phyloP scores from a whole-genome alignment of 495 filamentous ascomycete species.

The Oidiodendron maius region DNA sequence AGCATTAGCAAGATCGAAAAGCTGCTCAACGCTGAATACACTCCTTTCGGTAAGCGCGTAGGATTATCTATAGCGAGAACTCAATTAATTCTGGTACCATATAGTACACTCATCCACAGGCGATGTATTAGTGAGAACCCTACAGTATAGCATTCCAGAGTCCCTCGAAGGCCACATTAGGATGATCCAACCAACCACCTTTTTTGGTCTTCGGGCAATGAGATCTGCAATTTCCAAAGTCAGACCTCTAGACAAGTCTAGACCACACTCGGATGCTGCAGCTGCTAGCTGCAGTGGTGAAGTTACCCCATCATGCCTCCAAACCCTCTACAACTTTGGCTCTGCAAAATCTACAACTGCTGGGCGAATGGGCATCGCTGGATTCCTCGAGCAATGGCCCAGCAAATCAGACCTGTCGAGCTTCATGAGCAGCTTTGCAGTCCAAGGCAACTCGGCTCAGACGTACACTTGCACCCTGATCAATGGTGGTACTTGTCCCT shows the following conservation, averaged over 20 bases:
- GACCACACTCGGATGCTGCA: background rate
- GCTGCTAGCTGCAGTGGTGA: conserved; percentile 16
- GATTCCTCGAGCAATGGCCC: conserved; percentile 19
- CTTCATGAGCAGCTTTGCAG: conserved; percentile 48
- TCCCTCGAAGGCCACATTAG: conserved; percentile 52
- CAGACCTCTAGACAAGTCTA: background rate
- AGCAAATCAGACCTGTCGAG: conserved; percentile 14
- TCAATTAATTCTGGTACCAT: conserved; percentile 1
- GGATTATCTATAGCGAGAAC: background rate
- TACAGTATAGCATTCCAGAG: conserved; percentile 46
- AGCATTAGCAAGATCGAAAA: conserved; percentile 19
- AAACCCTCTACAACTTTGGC: conserved; percentile 19
- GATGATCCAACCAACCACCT: conserved; percentile 63
- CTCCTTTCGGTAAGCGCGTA: conserved; percentile 14
- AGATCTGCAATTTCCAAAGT: conserved; percentile 13
- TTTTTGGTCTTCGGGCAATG: conserved; percentile 36
- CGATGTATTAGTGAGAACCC: conserved; percentile 19
- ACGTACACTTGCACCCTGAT: conserved; percentile 58
- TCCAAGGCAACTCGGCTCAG: conserved; percentile 31
- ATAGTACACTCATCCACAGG: conserved; percentile 10
- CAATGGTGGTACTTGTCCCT: conserved; percentile 53
- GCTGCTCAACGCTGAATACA: conserved; percentile 17
- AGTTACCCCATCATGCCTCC: conserved; percentile 20
- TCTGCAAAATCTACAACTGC: conserved; percentile 5
- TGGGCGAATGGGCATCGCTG: conserved; percentile 18